Conservation (phyloP, 2,329 filamentous ascomycete genomes). For the Cyphellophora attinorum region DNA sequence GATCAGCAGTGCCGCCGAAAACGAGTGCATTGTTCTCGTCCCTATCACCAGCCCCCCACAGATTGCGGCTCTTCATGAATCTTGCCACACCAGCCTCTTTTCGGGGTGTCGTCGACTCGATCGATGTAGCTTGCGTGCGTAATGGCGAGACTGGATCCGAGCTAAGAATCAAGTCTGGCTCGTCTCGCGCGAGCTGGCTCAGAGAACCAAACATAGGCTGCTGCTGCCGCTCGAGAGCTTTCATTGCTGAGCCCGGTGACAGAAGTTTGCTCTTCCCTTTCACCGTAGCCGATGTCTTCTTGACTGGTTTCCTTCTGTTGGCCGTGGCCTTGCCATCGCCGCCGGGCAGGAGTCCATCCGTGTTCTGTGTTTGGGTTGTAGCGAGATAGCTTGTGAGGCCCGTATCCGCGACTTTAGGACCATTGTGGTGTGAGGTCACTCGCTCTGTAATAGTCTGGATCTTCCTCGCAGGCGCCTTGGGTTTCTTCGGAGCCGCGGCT, state of each 20-base stretch:
- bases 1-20: conserved; percentile 52
- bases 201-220: conserved; percentile 79
- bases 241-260: conserved; percentile 59
- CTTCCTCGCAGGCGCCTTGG: conserved; percentile 57
- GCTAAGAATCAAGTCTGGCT: conserved; percentile 49
- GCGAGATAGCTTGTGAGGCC: too few species aligned
- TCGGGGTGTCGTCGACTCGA: conserved; percentile 18
- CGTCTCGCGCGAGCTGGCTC: conserved; percentile 67
- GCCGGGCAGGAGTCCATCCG: too few species aligned
- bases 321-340: too few species aligned
- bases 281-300: conserved; percentile 20
- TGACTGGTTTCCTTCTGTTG: conserved; percentile 5
- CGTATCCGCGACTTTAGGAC: too few species aligned
- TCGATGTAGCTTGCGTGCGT: conserved; percentile 10
- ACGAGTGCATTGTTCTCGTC: conserved; percentile 56
- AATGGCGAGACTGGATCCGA: conserved; percentile 13
- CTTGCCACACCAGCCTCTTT: conserved; percentile 22
- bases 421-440: conserved; percentile 60
- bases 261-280: conserved; percentile 43
- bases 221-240: conserved; percentile 57
- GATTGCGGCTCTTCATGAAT: conserved; percentile 28
- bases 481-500: conserved; percentile 19
- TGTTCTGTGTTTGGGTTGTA: too few species aligned
- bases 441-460: conserved; percentile 67
- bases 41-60: conserved; percentile 65